Evolutionary conservation across 495 filamentous ascomycete species (phyloP), one percentile per base, ranked within the genome.

Genomic region (Neurospora pannonica): DNA sequence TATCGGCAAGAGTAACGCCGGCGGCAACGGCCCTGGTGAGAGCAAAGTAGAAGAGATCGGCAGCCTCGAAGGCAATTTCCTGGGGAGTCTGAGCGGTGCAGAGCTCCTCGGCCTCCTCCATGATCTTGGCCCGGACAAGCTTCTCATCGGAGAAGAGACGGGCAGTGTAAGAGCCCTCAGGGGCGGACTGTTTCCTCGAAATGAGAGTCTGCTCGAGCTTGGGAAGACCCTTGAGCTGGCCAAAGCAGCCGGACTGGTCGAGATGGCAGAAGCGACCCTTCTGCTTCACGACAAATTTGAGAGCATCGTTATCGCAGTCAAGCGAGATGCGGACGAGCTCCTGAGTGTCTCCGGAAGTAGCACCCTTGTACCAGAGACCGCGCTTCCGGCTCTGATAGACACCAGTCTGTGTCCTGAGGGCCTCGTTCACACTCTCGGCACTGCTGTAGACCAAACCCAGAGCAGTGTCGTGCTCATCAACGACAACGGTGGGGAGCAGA

Each of bases 331-430:
- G 89, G 31, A 98, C 87, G 71, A 99, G 84, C 80, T 98, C 90
- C 81, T 99, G 96, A 2, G 91, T 92, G 81, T 98, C 95, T 36
- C 96, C 97, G 71, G 95, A 97, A 10, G 91, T 94, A 40, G 94
- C 93, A 31, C 96, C 96, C 83, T 99, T 99, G 83, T 97, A 94
- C 96, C 96, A 99, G 34, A 99, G 83, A 3, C 95, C 95, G 7
- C 95, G 90, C 85, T 97, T 97, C 40, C 96, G 87, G 81, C 94
- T 97, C 81, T 97, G 94, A 80, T 99, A 99, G 34, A 98, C 96
- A 37, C 96, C 96, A 1, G 90, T 92, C 71, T 95, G 94, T 3
- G 94, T 97, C 74, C 89, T 90, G 67, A 99, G 79, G 31, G 94
- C 95, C 82, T 94, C 95, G 13, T 89, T 85, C 17, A 99, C 90